Conservation (phyloP, 2,329 filamentous ascomycete species). For the Alternaria angustiovoidea region DNA sequence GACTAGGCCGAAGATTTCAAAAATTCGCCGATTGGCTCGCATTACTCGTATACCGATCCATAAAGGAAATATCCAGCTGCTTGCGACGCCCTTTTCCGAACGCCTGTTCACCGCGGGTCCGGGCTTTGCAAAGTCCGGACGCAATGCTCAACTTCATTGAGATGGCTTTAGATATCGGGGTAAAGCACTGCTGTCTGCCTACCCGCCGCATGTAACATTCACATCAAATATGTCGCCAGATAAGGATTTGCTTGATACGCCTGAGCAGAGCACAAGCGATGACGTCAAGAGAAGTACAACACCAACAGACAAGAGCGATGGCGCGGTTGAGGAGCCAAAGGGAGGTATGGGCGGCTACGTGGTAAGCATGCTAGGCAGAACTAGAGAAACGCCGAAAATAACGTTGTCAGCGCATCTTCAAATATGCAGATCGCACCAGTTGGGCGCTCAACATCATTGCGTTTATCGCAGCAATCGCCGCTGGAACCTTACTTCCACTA, state of each 20-base stretch:
- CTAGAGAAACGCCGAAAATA: background rate
- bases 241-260: slow-evolving; percentile 13
- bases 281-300: slow-evolving; percentile 10
- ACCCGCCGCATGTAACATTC: background rate
- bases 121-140: slow-evolving; percentile 2
- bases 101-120: background rate
- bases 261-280: slow-evolving; percentile 8
- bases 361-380: slow-evolving; percentile 21
- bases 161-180: background rate
- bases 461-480: slow-evolving; percentile 52
- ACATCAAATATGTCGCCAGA: slow-evolving; percentile 17
- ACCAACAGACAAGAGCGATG: slow-evolving; percentile 6
- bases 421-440: slow-evolving; percentile 43
- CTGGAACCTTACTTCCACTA: slow-evolving; percentile 57
- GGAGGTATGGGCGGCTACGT: slow-evolving; percentile 35
- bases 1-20: slow-evolving; percentile 8
- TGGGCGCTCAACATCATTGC: slow-evolving; percentile 44
- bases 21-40: slow-evolving; percentile 3
- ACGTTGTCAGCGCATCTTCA: slow-evolving; percentile 42
- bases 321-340: slow-evolving; percentile 20
- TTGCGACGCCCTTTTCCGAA: slow-evolving; percentile 1
- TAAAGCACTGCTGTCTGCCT: background rate
- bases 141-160: background rate
- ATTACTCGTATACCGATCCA: slow-evolving; percentile 5
- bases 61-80: background rate